Evolutionary conservation across 345 rosid species (phyloP).

Genomic region (Heritiera littoralis): DNA sequence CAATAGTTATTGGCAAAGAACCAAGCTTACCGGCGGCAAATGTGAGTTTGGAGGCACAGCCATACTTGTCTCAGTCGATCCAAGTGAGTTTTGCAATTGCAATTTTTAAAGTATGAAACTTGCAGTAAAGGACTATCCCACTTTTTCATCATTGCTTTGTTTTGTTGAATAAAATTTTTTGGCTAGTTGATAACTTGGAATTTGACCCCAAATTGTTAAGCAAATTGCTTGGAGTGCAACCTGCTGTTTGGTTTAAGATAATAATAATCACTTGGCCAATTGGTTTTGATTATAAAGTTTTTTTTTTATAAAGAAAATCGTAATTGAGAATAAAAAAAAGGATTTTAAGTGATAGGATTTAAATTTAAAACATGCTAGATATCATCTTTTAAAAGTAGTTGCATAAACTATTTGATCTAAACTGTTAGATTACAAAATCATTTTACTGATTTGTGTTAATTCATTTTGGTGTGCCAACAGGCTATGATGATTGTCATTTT

Average conservation of each 20-base stretch:
- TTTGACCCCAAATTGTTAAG: neutral
- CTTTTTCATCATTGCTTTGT: neutral
- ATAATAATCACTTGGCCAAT: neutral
- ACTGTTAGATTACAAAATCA: no score
- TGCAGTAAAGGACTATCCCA: neutral
- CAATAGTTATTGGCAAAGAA: constrained; percentile 92
- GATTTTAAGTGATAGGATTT: no score
- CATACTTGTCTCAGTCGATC: constrained; percentile 85
- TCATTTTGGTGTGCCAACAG: constrained; percentile 27
- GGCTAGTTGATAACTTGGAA: neutral
- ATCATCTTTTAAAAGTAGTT: no score
- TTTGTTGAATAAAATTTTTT: neutral
- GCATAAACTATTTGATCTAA: no score
- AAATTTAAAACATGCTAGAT: no score
- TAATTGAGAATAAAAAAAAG: no score
- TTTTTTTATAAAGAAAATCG: no score
- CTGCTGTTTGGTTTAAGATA: neutral
- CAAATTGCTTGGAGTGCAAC: no score
- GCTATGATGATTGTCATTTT: constrained; percentile 63
- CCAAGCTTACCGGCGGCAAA: constrained; percentile 67
- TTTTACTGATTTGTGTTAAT: neutral
- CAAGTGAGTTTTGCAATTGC: constrained; percentile 50
- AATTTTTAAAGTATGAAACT: neutral
- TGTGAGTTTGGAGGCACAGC: constrained; percentile 96
- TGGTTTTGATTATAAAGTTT: neutral